phyloP scores from a whole-genome alignment of 2,329 filamentous ascomycete genomes.

The Hypoxylon sp. region DNA sequence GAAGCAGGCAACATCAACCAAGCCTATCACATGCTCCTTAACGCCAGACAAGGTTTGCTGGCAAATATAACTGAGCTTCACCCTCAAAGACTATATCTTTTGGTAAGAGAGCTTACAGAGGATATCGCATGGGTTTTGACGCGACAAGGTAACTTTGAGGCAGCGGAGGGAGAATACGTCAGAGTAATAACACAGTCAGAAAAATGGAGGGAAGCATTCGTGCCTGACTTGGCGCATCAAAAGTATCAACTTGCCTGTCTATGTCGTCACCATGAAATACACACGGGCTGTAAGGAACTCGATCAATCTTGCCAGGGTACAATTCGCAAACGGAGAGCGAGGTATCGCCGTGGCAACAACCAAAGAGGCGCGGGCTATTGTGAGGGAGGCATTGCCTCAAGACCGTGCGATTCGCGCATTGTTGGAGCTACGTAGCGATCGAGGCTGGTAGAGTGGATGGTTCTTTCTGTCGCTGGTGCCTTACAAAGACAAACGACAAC shows the following conservation, averaged over 20 bases:
- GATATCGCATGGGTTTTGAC: background rate
- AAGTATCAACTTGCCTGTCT: background rate
- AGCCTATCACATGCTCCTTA: constrained; percentile 11
- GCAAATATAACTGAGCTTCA: background rate
- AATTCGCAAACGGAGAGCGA: background rate
- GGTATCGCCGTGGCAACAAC: background rate
- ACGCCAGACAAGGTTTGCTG: constrained; percentile 2
- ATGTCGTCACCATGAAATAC: too few relatives aligned
- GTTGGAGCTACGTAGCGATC: too few relatives aligned
- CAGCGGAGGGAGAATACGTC: background rate
- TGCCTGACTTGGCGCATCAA: background rate
- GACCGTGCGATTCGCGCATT: too few relatives aligned
- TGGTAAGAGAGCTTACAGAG: background rate
- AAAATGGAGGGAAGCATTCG: background rate
- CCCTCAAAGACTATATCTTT: background rate
- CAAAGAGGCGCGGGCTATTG: background rate
- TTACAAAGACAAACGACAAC: too few relatives aligned
- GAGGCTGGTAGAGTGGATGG: background rate
- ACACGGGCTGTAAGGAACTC: too few relatives aligned
- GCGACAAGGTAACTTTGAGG: background rate
- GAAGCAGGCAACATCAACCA: background rate
- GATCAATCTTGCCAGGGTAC: too few relatives aligned
- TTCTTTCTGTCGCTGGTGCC: background rate
- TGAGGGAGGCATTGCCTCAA: background rate
- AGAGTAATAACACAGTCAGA: background rate